Base-by-base conservation (phyloP, 352 stramenopile species). In the Paralagenidium karlingii region DNA sequence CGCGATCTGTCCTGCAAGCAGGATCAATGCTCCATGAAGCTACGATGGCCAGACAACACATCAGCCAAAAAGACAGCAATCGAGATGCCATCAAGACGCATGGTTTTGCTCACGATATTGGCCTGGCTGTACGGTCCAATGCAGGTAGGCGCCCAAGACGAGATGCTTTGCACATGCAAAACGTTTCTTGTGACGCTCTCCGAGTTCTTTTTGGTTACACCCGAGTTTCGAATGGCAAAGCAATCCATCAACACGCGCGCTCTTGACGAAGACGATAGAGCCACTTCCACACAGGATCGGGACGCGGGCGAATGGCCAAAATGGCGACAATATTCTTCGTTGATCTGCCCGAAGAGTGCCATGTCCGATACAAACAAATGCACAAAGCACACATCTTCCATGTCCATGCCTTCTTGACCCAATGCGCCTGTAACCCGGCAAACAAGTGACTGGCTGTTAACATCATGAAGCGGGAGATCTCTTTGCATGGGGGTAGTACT, bases 61-160 rank as follows among this genome's bases (percentile, higher is more conserved):
- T 15, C 19, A 38, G 13, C 13, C 16, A 37, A 18, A 16, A 21
- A 24, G 5, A 5, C 2, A 45, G 21, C 6, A 8, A 5, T 18
- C 30, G 22, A n/a, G 16, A 33, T 13, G 28, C 28, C 28, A 16
- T 33, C 13, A 16, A 33, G 13, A 16, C 16, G 50, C 45, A n/a
- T n/a, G n/a, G n/a, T n/a, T n/a, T n/a, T n/a, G n/a, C n/a, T n/a
- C 5, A 98, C 49, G 12, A 87, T 78, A 62, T 98, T 99, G 19
- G 90, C 88, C 71, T 99, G 96, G 48, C 87, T 96, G 66, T 99
- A 99, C 3, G 96, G 96, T 2, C 96, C 96, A 47, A 99, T 98
- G 68, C 95, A 99, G 26, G 96, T 87, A 0, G 96, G 96, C 5
- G 95, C 96, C 95, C 95, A 99, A 16, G 78, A 54, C 3, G 87